Evolutionary conservation across 495 filamentous ascomycete species (phyloP).

Genomic region (Stereocaulon alpinum): DNA sequence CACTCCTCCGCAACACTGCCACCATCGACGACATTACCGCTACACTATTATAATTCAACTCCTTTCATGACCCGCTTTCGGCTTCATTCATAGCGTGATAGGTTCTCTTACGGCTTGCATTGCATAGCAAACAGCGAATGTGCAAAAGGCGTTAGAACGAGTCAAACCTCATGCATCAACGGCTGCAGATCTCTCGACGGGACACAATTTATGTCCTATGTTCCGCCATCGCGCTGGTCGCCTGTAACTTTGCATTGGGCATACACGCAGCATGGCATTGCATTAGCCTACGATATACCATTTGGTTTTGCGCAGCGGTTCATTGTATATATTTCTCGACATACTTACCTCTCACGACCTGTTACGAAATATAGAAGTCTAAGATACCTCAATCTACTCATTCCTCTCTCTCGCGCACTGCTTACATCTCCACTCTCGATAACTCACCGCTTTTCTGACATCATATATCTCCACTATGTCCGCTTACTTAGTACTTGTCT

Average conservation of each 20-base stretch:
- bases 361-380: background rate
- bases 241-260: conserved; percentile 1
- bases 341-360: background rate
- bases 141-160: background rate
- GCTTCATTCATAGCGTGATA: background rate
- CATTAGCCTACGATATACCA: conserved; percentile 1
- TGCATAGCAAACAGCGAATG: background rate
- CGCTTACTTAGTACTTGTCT: background rate
- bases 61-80: background rate
- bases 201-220: background rate
- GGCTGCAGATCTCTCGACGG: background rate
- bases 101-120: background rate
- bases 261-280: conserved; percentile 5
- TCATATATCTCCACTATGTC: no score
- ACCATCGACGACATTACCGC: background rate
- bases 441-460: background rate
- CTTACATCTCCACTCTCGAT: background rate
- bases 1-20: background rate
- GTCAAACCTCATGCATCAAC: background rate
- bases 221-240: conserved; percentile 1
- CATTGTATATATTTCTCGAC: conserved; percentile 5
- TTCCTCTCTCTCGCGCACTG: background rate
- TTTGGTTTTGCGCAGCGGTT: conserved; percentile 2
- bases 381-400: background rate
- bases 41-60: background rate